Conservation (phyloP, 2,329 filamentous ascomycete genomes). For the Hypoxylon sp. region DNA sequence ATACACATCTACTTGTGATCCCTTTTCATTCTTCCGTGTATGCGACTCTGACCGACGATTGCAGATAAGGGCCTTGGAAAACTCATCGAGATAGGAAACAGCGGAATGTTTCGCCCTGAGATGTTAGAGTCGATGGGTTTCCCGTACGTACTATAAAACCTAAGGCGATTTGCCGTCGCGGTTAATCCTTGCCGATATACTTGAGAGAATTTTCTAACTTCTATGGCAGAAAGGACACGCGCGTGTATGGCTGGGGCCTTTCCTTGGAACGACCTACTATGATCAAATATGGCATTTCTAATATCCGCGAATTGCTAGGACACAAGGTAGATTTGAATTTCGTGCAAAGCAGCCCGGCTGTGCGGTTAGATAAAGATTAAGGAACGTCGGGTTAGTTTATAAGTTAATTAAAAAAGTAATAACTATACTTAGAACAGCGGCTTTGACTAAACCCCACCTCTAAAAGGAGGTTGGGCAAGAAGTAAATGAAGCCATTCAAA, state of each 20-base stretch:
- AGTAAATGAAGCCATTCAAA: no score
- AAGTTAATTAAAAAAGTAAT: no score
- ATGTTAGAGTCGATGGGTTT: slow-evolving; percentile 97
- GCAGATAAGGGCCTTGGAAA: slow-evolving; percentile 76
- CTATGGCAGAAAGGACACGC: slow-evolving; percentile 75
- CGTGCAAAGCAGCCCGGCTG: slow-evolving; percentile 91
- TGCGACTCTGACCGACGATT: slow-evolving; percentile 8
- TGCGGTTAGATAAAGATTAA: slow-evolving; percentile 88
- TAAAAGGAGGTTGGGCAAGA: no score
- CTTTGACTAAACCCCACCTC: no score
- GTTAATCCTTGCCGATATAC: background rate
- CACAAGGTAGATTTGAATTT: slow-evolving; percentile 97
- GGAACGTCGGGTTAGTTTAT: background rate
- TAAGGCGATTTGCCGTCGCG: background rate
- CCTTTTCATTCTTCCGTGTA: background rate
- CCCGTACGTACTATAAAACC: slow-evolving; percentile 60
- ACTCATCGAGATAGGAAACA: slow-evolving; percentile 98
- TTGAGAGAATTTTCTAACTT: slow-evolving; percentile 12
- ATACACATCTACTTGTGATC: background rate
- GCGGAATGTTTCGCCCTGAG: slow-evolving; percentile 98
- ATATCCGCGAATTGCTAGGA: slow-evolving; percentile 91
- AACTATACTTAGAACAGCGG: no score
- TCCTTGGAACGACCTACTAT: slow-evolving; percentile 95
- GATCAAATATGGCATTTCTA: slow-evolving; percentile 93
- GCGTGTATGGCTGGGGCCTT: slow-evolving; percentile 94